These are phyloP conservation scores for Naematelia encephala DNA, from an alignment of 768 basidiomycete genomes.

Conservation along the genomic window DNA sequence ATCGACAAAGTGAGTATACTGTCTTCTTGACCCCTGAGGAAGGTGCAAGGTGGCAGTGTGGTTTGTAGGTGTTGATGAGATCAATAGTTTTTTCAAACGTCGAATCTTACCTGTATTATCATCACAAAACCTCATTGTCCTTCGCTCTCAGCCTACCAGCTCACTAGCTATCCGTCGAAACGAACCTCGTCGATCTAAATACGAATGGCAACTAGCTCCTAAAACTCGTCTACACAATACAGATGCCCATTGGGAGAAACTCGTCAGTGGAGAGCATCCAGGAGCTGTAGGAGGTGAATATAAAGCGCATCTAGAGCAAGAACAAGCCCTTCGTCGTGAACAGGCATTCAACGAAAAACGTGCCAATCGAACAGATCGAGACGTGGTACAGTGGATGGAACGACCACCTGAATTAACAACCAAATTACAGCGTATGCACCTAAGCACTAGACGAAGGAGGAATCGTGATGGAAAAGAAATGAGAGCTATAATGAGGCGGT, in stretches of 20 bases:
- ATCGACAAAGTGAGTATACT: not conserved
- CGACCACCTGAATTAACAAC: conserved; percentile 26
- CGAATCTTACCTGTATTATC: conserved; percentile 26
- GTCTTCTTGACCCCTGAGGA: not conserved
- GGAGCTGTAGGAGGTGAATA: conserved; percentile 9
- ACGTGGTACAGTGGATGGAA: conserved; percentile 32
- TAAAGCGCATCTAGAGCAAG: conserved; percentile 1
- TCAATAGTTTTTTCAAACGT: conserved; percentile 31
- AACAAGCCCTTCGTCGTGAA: conserved; percentile 15
- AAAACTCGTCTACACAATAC: conserved; percentile 9
- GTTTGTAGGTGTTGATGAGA: not conserved
- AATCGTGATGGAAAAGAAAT: not conserved
- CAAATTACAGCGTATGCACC: conserved; percentile 26
- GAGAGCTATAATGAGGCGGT: not conserved
- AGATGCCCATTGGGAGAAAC: conserved; percentile 22
- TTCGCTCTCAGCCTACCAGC: not conserved
- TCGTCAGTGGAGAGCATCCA: conserved; percentile 15
- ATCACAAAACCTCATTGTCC: conserved; percentile 29
- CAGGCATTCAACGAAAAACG: conserved; percentile 9
- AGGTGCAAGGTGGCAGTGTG: not conserved
- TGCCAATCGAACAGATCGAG: conserved; percentile 23
- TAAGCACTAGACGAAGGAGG: conserved; percentile 29
- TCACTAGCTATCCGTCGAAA: conserved; percentile 8
- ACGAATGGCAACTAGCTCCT: not conserved
- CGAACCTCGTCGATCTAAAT: not conserved